These are phyloP conservation scores for Pigoraptor vietnamica DNA, from an alignment of 78 protist genomes.

Conservation along the genomic window DNA sequence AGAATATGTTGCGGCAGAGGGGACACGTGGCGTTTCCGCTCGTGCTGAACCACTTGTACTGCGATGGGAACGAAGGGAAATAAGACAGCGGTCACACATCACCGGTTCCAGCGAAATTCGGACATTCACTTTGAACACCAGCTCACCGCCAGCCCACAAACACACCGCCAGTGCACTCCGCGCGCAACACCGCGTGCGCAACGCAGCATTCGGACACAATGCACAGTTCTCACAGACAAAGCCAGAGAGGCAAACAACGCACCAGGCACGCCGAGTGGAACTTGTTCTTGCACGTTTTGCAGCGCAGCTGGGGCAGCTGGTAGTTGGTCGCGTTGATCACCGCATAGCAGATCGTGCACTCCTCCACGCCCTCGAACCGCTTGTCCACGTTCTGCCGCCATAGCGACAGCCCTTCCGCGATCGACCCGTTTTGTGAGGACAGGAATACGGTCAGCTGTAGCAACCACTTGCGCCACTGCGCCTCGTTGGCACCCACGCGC, in stretches of 20 bases:
- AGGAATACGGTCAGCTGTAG: slow-evolving; percentile 13
- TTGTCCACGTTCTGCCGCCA: slow-evolving; percentile 43
- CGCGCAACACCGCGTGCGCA: neutral
- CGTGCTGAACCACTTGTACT: neutral
- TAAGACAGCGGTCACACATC: too few relatives aligned
- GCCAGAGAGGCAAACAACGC: neutral
- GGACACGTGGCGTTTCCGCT: neutral
- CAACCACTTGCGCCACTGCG: slow-evolving; percentile 24
- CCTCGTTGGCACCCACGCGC: slow-evolving; percentile 6
- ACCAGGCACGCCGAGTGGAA: neutral
- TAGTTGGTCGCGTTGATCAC: slow-evolving; percentile 25
- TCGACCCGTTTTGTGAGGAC: slow-evolving; percentile 11
- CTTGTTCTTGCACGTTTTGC: slow-evolving; percentile 9
- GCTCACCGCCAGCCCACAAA: neutral
- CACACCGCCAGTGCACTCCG: neutral
- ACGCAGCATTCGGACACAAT: neutral
- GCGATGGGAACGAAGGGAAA: neutral
- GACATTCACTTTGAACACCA: too few relatives aligned
- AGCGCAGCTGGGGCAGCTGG: slow-evolving; percentile 10
- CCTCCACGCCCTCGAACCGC: slow-evolving; percentile 46
- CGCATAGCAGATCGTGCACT: slow-evolving; percentile 44
- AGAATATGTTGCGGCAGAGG: neutral
- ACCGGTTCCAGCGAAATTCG: too few relatives aligned
- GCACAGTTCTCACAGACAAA: neutral
- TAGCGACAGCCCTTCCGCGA: slow-evolving; percentile 16